Evolutionary conservation across 164 flowering plant species (phyloP), one percentile per base, ranked within the genome.

Genomic region (Kingdonia uniflora): DNA sequence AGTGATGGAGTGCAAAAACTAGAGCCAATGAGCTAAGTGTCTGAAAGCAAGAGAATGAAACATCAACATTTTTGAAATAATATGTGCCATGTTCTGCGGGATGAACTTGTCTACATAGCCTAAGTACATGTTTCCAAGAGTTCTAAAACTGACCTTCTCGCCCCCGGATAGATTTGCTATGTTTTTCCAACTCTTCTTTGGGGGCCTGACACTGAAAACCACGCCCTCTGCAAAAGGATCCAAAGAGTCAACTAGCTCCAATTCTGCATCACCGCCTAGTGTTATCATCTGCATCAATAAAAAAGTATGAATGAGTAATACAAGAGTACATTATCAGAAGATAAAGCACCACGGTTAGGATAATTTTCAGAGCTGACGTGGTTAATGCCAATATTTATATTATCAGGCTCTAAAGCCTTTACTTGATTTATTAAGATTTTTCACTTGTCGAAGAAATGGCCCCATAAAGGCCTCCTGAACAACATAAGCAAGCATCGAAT

Each of bases 221-320:
- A 94, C 95, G 52, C 99, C 99, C 75, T 94, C 99, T 39, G 99
- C 85, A 62, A 94, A 94, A 26, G 99, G 99, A 74, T 94, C 99
- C 73, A 94, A 65, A 33, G 99, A 94, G 62, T 94, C 99, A 23
- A 94, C 99, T 26, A 94, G 71, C 68, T 94, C 99, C 54, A 94
- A 78, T 62, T 94, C 99, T 14, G 99, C 99, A 78, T 89, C 99
- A 24, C 99, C 99, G 60, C 99, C 99, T 43, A 94, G 96, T 0
- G 99, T 94, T 53, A 94, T 94, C 99, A 94, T 94, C 99, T 94
- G 78, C 47, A 57, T n/a, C 42, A 68, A n/a, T n/a, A n/a, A n/a
- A n/a, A n/a, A n/a, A n/a, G n/a, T n/a, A n/a, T n/a, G n/a, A n/a
- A n/a, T n/a, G n/a, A n/a, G n/a, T n/a, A n/a, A n/a, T n/a, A n/a